Conservation (phyloP, 2,329 filamentous ascomycete species). For the Periconia sp. region DNA sequence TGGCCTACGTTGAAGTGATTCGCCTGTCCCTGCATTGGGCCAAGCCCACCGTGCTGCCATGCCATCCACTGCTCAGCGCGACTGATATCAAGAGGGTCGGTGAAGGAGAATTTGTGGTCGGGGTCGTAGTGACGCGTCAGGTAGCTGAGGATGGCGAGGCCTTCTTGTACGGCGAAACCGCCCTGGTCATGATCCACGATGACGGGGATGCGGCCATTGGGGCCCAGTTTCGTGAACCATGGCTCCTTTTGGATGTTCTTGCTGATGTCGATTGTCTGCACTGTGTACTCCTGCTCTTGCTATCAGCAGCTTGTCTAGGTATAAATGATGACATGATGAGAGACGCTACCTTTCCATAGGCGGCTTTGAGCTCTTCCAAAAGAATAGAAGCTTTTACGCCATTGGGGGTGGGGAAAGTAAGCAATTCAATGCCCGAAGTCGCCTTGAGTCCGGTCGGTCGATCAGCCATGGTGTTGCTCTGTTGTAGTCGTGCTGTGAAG, state of each 20-base stretch:
- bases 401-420: conserved; percentile 57
- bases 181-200: conserved; percentile 67
- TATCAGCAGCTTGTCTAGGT: neutral
- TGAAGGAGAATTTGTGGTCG: conserved; percentile 50
- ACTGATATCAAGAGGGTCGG: conserved; percentile 49
- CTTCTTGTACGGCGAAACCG: conserved; percentile 56
- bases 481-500: conserved; percentile 15
- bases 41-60: conserved; percentile 55
- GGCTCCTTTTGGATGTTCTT: conserved; percentile 68
- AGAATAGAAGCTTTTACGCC: conserved; percentile 61
- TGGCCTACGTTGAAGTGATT: conserved; percentile 41
- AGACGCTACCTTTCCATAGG: conserved; percentile 51
- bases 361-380: conserved; percentile 67
- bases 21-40: conserved; percentile 47
- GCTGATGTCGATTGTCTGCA: conserved; percentile 58
- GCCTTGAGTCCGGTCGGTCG: conserved; percentile 61
- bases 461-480: conserved; percentile 26
- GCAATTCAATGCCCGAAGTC: conserved; percentile 65
- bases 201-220: conserved; percentile 67
- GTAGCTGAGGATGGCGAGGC: conserved; percentile 48
- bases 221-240: conserved; percentile 65
- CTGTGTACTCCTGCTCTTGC: conserved; percentile 54
- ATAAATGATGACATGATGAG: neutral
- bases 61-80: conserved; percentile 63
- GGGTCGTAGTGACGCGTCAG: conserved; percentile 51